Percentiles rank a stretch among this genome's conserved stretches.
phyloP scores from a whole-genome alignment of 176 grass and related monocot genomes.

The Musa beccarii region DNA sequence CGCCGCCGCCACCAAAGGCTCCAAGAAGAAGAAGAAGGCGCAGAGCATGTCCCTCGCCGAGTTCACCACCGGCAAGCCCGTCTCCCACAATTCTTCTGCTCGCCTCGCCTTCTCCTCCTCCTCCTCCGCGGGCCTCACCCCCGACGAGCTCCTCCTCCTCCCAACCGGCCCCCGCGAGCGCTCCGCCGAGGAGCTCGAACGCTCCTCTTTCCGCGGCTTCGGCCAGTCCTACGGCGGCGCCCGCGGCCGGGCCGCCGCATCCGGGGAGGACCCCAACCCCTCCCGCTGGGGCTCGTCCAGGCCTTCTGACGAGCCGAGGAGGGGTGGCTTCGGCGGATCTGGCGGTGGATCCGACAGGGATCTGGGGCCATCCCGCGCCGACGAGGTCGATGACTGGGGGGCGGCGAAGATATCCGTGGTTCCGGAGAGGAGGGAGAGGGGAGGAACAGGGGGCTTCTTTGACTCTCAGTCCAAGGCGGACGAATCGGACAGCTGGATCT shows the following conservation, averaged over 20 bases:
- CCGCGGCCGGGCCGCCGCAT: background rate
- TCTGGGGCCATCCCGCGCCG: constrained; percentile 31
- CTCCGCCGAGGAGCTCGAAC: constrained; percentile 40
- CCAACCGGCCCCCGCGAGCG: constrained; percentile 44
- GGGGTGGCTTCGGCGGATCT: constrained; percentile 24
- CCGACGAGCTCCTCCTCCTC: constrained; percentile 21
- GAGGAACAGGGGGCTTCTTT: background rate
- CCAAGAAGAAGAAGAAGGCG: constrained; percentile 56
- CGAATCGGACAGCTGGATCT: constrained; percentile 37
- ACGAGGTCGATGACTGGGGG: constrained; percentile 17
- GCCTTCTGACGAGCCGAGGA: constrained; percentile 27
- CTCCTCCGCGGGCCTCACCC: constrained; percentile 21
- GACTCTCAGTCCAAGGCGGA: constrained; percentile 33
- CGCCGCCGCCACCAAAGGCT: constrained; percentile 35
- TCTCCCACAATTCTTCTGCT: background rate
- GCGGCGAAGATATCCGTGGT: constrained; percentile 7
- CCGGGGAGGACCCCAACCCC: background rate
- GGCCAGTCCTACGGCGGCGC: constrained; percentile 19
- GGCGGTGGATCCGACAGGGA: constrained; percentile 21
- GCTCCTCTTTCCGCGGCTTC: constrained; percentile 19
- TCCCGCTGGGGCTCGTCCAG: constrained; percentile 19
- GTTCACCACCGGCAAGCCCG: constrained; percentile 33
- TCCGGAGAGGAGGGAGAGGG: constrained; percentile 7
- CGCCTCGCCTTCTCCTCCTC: background rate
- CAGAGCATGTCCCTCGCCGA: constrained; percentile 29